phyloP scores from a whole-genome alignment of 495 filamentous ascomycete species.

The Podospora comata region DNA sequence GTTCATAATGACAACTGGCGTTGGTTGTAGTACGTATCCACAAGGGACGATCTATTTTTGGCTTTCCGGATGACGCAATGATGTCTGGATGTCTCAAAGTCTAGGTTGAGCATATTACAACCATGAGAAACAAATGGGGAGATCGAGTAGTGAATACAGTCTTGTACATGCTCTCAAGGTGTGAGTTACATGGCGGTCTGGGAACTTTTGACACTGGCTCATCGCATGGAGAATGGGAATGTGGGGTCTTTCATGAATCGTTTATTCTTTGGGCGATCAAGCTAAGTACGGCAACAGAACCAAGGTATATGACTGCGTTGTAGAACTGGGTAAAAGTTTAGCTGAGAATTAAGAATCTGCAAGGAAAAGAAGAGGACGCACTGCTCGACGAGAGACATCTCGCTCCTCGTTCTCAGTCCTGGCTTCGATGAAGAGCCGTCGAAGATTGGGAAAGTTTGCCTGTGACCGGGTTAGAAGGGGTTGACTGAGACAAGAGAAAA shows the following conservation, averaged over 20 bases:
- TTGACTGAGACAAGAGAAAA: neutral
- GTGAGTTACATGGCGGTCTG: no score
- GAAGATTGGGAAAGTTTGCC: slow-evolving; percentile 91
- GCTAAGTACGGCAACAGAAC: slow-evolving; percentile 89
- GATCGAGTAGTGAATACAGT: neutral
- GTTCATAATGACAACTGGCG: neutral
- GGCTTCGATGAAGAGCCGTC: slow-evolving; percentile 94
- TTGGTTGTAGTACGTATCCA: neutral
- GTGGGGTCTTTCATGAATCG: slow-evolving; percentile 31
- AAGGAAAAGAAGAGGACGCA: slow-evolving; percentile 42
- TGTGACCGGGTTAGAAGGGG: slow-evolving; percentile 25
- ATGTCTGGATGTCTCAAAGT: neutral
- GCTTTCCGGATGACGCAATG: neutral
- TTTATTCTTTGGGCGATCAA: slow-evolving; percentile 73
- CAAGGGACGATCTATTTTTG: neutral
- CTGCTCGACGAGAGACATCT: slow-evolving; percentile 87
- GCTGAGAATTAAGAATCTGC: neutral
- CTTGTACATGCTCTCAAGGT: no score
- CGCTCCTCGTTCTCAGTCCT: slow-evolving; percentile 91
- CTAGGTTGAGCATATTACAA: neutral
- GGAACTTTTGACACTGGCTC: neutral
- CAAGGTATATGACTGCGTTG: slow-evolving; percentile 93
- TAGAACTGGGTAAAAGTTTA: slow-evolving; percentile 68
- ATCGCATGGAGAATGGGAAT: neutral
- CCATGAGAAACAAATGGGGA: neutral